Evolutionary conservation across 805 yeast species (phyloP), one percentile per base, ranked within the genome.

Genomic region (Kazachstania africana): DNA sequence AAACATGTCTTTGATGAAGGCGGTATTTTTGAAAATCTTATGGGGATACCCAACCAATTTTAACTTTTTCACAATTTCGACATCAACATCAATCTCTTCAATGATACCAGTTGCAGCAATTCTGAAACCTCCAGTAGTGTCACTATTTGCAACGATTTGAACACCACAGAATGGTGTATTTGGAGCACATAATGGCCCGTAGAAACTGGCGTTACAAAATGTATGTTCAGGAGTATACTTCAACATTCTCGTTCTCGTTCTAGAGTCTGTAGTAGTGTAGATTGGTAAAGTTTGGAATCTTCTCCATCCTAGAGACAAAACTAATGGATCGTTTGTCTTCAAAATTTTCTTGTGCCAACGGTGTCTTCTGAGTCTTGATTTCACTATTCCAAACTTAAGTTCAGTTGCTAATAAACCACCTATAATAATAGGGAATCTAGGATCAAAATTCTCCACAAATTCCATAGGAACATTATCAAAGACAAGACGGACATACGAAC

Each of bases 151-250:
- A 16, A 91, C 91, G 34, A 79, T 68, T 50, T 87, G 94, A 39
- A 88, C 82, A 29, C 94, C 97, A 59, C 95, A 88, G 57, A 91
- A 93, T 1, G 97, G 93, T 0, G 98, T 88, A 52, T 88, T 88
- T 25, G 98, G 98, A 2, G 96, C 84, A 31, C 88, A 95, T 34
- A 91, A 66, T 9, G 99, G 99, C 1, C 98, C 98, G 51, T 85
- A 91, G 57, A 91, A 85, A 20, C 95, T 79, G 1, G 95, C 96
- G 52, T 78, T 76, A 66, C 98, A 91, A 55, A 80, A 88, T 16
- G 95, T 83, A 57, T 91, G 99, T 52, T 91, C 99, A 6, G 98
- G 98, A 0, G 98, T 91, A 55, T 91, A 91, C 54, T 91, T 91
- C 60, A 91, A 69, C 95, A 91, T 83, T 63, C 98, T 78, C 50